Evolutionary conservation across 768 basidiomycete species (phyloP).

Genomic region (Myochromella boudieri): DNA sequence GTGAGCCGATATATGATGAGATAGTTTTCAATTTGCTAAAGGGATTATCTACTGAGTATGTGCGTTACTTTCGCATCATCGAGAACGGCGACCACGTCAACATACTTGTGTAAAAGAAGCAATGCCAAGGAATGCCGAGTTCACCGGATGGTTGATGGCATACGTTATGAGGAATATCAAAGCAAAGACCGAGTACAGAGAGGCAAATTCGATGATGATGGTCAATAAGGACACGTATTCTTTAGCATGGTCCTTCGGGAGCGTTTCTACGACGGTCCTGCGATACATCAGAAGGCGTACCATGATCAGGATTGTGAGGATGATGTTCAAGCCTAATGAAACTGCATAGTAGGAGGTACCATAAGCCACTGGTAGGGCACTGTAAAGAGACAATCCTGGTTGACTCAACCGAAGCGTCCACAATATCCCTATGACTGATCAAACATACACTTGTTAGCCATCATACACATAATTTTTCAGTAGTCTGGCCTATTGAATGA

Average conservation of each 20-base stretch:
- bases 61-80: not conserved
- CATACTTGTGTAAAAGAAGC: slow-evolving; percentile 36
- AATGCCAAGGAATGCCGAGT: slow-evolving; percentile 36
- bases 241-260: slow-evolving; percentile 32
- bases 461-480: not conserved
- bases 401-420: slow-evolving; percentile 44
- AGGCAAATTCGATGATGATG: slow-evolving; percentile 44
- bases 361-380: slow-evolving; percentile 30
- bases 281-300: slow-evolving; percentile 34
- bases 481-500: slow-evolving; percentile 36
- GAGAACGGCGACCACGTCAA: slow-evolving; percentile 22
- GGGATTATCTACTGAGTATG: not conserved
- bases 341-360: slow-evolving; percentile 39
- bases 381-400: slow-evolving; percentile 40
- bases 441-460: not conserved
- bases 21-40: slow-evolving; percentile 31
- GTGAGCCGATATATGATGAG: slow-evolving; percentile 40
- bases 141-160: slow-evolving; percentile 36
- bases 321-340: slow-evolving; percentile 40
- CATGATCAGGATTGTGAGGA: slow-evolving; percentile 39
- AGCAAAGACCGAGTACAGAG: slow-evolving; percentile 40
- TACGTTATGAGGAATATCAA: slow-evolving; percentile 41
- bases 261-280: slow-evolving; percentile 22
- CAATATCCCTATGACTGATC: slow-evolving; percentile 39
- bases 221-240: slow-evolving; percentile 36